Evolutionary conservation across 2,329 filamentous ascomycete genomes (phyloP).

Genomic region (Dothideomycetes sp.): DNA sequence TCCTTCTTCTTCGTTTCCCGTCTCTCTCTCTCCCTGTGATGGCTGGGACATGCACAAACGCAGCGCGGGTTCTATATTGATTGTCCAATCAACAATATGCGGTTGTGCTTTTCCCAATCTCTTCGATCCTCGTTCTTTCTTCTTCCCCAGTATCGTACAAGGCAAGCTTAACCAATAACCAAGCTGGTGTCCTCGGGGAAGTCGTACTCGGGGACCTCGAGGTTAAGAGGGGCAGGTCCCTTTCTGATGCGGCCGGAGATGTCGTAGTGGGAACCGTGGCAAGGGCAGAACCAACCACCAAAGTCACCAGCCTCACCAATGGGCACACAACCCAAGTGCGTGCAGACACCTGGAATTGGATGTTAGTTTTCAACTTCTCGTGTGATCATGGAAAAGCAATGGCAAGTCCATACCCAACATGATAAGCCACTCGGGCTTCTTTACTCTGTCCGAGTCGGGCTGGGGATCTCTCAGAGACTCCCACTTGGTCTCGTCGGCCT

Average conservation of each 20-base stretch:
- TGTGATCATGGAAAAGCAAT: neutral
- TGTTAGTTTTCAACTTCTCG: slow-evolving; percentile 17
- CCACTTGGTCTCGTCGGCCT: slow-evolving; percentile 83
- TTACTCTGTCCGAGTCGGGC: slow-evolving; percentile 80
- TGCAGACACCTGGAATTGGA: slow-evolving; percentile 72
- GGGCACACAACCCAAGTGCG: slow-evolving; percentile 96
- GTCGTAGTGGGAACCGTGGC: slow-evolving; percentile 99
- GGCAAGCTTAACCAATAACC: slow-evolving; percentile 69
- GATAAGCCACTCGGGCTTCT: slow-evolving; percentile 97
- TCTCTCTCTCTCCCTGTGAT: neutral
- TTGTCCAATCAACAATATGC: too few relatives aligned
- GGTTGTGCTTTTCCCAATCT: too few relatives aligned
- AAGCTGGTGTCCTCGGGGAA: slow-evolving; percentile 85
- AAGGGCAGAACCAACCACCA: slow-evolving; percentile 99
- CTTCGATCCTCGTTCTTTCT: neutral
- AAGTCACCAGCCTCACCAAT: slow-evolving; percentile 98
- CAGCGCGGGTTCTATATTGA: too few relatives aligned
- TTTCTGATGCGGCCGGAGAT: slow-evolving; percentile 97
- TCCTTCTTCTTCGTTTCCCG: neutral
- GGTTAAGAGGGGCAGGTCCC: slow-evolving; percentile 92
- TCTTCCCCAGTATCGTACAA: neutral
- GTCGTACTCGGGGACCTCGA: slow-evolving; percentile 86
- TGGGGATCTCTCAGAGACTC: slow-evolving; percentile 81
- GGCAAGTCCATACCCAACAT: slow-evolving; percentile 65
- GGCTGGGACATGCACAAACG: neutral